These are phyloP conservation scores for Cymbopogon citratus DNA, from an alignment of 176 grass and related monocot genomes.

Conservation along the genomic window DNA sequence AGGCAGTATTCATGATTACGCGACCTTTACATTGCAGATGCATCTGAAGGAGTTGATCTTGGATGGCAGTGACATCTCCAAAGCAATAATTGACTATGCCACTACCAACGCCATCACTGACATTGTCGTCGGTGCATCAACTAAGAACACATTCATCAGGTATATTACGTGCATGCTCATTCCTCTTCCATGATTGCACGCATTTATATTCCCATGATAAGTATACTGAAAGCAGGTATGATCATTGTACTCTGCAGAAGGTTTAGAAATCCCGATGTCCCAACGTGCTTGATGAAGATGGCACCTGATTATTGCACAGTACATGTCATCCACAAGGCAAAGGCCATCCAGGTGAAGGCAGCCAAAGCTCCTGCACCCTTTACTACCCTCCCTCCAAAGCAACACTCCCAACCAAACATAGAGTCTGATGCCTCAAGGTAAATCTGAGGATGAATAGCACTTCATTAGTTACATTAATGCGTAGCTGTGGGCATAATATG, in stretches of 20 bases:
- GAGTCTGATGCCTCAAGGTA: slow-evolving; percentile 57
- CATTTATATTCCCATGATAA: slow-evolving; percentile 27
- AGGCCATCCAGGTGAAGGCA: slow-evolving; percentile 58
- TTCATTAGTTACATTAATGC: background rate
- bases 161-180: slow-evolving; percentile 16
- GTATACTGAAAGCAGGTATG: slow-evolving; percentile 29
- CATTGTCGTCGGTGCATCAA: slow-evolving; percentile 68
- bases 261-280: slow-evolving; percentile 74
- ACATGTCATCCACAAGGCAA: slow-evolving; percentile 83
- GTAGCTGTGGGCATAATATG: background rate
- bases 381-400: slow-evolving; percentile 46
- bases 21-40: slow-evolving; percentile 43
- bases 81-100: slow-evolving; percentile 66
- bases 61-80: slow-evolving; percentile 60
- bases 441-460: background rate
- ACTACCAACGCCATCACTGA: slow-evolving; percentile 39
- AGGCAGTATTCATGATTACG: slow-evolving; percentile 10
- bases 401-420: slow-evolving; percentile 33
- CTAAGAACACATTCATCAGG: slow-evolving; percentile 58
- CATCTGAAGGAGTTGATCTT: slow-evolving; percentile 82
- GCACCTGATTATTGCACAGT: slow-evolving; percentile 78
- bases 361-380: slow-evolving; percentile 47
- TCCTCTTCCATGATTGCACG: slow-evolving; percentile 5
- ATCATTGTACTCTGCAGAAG: slow-evolving; percentile 48
- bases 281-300: slow-evolving; percentile 78